Evolutionary conservation across 2,329 filamentous ascomycete species (phyloP), one percentile per base, ranked within the genome.

Genomic region (Fusarium veterinarium): DNA sequence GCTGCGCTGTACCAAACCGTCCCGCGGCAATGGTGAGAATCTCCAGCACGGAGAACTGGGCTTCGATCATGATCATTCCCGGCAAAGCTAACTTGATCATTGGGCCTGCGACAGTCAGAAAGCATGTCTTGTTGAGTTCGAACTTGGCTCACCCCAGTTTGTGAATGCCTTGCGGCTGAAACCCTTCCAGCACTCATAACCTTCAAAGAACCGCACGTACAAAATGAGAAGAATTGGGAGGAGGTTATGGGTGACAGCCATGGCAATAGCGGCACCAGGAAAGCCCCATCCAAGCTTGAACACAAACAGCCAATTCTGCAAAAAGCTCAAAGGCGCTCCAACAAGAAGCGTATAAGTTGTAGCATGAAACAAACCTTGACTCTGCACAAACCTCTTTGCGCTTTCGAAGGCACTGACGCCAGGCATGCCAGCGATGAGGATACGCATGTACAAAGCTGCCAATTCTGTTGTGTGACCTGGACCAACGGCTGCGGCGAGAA

Each of bases 21-120:
- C 91, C 93, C 0, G 93, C 90, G 3, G 90, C 90, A 17, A 97
- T 86, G 0, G 94, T 97, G 48, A 97, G 86, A 44, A 97, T 90
- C 80, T 98, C 95, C 77, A 98, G 96, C 6, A 95, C 94, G 5
- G 97, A 88, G 81, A 93, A 96, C 80, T 98, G 95, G 3, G 95
- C 94, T 78, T 96, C 91, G 2, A 97, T 92, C 94, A 97, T 97
- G 70, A 97, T 84, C 79, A 97, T 90, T 3, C 95, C 95, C 0
- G 95, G 95, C 4, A 97, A 83, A 0, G 95, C 94, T 13, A 98
- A 89, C 52, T 90, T 90, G 75, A 98, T 89, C 95, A 97, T 96
- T 0, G 79, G 74, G 5, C 95, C 49, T 76, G 14, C 0, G 0
- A 0, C 6, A 8, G 25, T 67, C 5, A 67, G 48, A 25, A 20